Evolutionary conservation across 2,329 filamentous ascomycete species (phyloP).

Genomic region (Phaeosphaeriaceae sp.): DNA sequence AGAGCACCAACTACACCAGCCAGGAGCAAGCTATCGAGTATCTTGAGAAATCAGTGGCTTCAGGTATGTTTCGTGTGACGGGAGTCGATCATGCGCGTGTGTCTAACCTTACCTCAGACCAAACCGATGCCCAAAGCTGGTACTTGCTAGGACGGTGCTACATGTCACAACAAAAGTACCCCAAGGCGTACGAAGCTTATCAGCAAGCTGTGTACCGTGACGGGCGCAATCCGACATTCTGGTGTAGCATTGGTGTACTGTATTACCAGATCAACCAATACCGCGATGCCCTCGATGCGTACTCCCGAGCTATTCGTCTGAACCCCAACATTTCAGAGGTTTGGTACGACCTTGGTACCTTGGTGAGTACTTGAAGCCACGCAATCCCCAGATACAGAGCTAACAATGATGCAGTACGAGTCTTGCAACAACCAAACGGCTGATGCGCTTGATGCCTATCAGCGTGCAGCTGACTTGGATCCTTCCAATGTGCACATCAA

Average conservation of each 20-base stretch:
- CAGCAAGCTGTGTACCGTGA: constrained; percentile 98
- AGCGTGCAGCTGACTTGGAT: constrained; percentile 91
- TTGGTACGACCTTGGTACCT: constrained; percentile 96
- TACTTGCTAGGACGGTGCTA: constrained; percentile 97
- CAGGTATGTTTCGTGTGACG: constrained; percentile 66
- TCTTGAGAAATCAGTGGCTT: constrained; percentile 92
- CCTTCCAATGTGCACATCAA: constrained; percentile 96
- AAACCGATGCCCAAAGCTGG: constrained; percentile 96
- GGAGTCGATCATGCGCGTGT: constrained; percentile 13
- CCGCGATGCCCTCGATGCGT: constrained; percentile 94
- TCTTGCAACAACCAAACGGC: constrained; percentile 99
- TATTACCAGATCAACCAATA: constrained; percentile 99
- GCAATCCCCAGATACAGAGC: constrained; percentile 2
- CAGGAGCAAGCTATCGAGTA: constrained; percentile 98
- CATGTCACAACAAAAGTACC: constrained; percentile 99
- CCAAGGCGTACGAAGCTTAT: constrained; percentile 97
- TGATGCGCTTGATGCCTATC: constrained; percentile 94
- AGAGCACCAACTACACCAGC: constrained; percentile 87
- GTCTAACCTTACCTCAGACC: constrained; percentile 65
- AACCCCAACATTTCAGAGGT: constrained; percentile 99
- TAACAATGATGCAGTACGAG: constrained; percentile 73
- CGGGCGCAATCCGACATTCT: constrained; percentile 96
- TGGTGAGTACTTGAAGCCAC: constrained; percentile 67
- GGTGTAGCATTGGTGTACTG: constrained; percentile 98
- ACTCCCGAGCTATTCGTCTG: constrained; percentile 92